Base-by-base conservation (phyloP, 805 yeast species). In the Saturnispora gosingensis region DNA sequence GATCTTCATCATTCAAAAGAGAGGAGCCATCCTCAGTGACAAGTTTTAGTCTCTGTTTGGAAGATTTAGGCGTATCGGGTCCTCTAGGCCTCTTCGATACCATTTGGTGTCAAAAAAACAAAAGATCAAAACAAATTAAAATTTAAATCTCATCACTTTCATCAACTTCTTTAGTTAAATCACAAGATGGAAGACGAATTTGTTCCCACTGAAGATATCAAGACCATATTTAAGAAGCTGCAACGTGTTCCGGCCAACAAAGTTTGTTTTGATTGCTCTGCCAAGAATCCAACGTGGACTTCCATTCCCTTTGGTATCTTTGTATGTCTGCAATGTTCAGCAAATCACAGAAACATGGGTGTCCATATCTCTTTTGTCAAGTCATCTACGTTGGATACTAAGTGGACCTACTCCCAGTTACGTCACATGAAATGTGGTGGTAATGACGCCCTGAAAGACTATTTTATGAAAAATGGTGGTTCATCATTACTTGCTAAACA, bases 241-340 rank as follows among this genome's bases (percentile, higher is more conserved):
- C 77, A 79, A 60, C 72, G 83, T 67, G 73, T 77, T 56, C 81
- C 81, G 25, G 85, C 88, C 45, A 90, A 90, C 73, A 83, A 83
- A 62, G 67, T 67, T 50, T 93, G 99, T 70, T 91, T 93, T 70
- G 99, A 93, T 66, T 93, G 99, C 69, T 78, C 85, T 49, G 86
- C 90, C 60, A 88, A 86, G 65, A 90, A 90, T 67, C 98, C 99
- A 36, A 88, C 98, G 0, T 93, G 99, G 99, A 88, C 99, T 3
- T 91, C 98, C 13, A 89, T 91, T 51, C 96, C 98, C 13, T 91
- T 88, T 68, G 99, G 97, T 51, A 86, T 90, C 49, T 78, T 90
- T 66, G 72, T 93, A 53, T 93, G 99, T 72, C 76, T 90, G 54
- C 96, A 93, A 67, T 93, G 99, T 68, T 86, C 96, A 50, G 90